A percentile compares a stretch with the other conserved stretches of the same genome.
Conservation (phyloP, 805 yeast species). For the Middelhovenomyces tepae region DNA sequence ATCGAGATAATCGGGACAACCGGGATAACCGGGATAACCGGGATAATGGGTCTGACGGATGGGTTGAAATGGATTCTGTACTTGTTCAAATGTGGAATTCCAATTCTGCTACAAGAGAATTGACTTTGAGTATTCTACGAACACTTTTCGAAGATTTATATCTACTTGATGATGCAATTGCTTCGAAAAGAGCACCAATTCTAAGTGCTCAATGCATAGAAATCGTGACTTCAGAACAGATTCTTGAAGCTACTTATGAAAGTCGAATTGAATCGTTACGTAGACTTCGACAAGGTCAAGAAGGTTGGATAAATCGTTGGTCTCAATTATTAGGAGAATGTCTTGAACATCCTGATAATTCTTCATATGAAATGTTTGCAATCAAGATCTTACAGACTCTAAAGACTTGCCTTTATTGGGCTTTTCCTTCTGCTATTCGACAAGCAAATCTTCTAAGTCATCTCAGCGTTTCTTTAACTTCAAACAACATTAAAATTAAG, state of each 20-base stretch:
- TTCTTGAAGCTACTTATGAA: conserved; percentile 56
- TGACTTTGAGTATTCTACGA: conserved; percentile 68
- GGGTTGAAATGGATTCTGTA: conserved; percentile 82
- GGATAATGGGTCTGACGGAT: conserved; percentile 37
- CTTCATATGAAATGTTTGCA: conserved; percentile 38
- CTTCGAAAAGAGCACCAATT: conserved; percentile 66
- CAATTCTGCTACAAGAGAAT: conserved; percentile 57
- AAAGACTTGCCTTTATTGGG: conserved; percentile 89
- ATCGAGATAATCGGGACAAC: too few species aligned
- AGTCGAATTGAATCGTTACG: conserved; percentile 50
- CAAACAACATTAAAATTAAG: conserved; percentile 52
- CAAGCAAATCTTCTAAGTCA: conserved; percentile 56
- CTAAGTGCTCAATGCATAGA: conserved; percentile 78
- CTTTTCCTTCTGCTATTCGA: conserved; percentile 65
- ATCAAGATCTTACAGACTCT: conserved; percentile 69
- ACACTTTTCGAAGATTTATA: conserved; percentile 91
- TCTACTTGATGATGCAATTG: conserved; percentile 83
- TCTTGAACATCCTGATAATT: conserved; percentile 31
- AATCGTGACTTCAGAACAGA: conserved; percentile 62
- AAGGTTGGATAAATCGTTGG: conserved; percentile 89
- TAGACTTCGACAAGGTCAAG: conserved; percentile 55
- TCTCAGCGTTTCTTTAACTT: conserved; percentile 45
- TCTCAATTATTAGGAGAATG: conserved; percentile 38
- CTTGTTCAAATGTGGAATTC: conserved; percentile 67
- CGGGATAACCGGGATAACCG: too few species aligned